A percentile compares a stretch with the other conserved stretches of the same genome.
Evolutionary conservation across 495 filamentous ascomycete species (phyloP).

Genomic region (Hypoxylon lenormandii): DNA sequence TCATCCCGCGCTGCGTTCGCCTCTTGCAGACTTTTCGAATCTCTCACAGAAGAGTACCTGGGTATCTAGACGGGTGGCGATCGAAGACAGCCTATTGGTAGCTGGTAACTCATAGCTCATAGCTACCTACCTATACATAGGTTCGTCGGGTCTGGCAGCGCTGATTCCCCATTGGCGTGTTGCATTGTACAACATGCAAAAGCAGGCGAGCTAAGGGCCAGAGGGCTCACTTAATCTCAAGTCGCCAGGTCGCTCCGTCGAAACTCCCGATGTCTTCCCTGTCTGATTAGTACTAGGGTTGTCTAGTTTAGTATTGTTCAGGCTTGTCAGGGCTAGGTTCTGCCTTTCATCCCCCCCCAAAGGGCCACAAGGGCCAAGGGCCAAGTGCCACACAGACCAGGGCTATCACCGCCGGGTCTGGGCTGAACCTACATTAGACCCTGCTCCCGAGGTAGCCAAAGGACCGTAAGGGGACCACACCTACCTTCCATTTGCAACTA

Average conservation of each 20-base stretch:
- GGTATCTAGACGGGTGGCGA: too few relatives aligned
- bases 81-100: too few relatives aligned
- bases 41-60: too few relatives aligned
- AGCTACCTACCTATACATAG: not conserved
- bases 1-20: not conserved
- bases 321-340: not conserved
- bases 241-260: slow-evolving; percentile 34
- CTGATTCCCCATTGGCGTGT: slow-evolving; percentile 27
- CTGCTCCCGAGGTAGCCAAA: slow-evolving; percentile 44
- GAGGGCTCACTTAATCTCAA: slow-evolving; percentile 32
- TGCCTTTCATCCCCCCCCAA: slow-evolving; percentile 25
- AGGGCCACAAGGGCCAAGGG: not conserved
- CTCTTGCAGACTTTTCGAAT: slow-evolving; percentile 10
- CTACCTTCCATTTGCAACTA: slow-evolving; percentile 49
- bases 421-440: slow-evolving; percentile 45
- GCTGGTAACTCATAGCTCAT: too few relatives aligned
- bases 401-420: slow-evolving; percentile 31
- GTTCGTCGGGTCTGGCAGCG: slow-evolving; percentile 21
- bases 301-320: not conserved
- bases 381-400: slow-evolving; percentile 34
- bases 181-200: slow-evolving; percentile 34
- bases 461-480: slow-evolving; percentile 39
- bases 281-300: slow-evolving; percentile 12
- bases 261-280: slow-evolving; percentile 45
- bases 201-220: too few relatives aligned